Conservation (phyloP, 345 rosid species). For the Citrus unshiu region DNA sequence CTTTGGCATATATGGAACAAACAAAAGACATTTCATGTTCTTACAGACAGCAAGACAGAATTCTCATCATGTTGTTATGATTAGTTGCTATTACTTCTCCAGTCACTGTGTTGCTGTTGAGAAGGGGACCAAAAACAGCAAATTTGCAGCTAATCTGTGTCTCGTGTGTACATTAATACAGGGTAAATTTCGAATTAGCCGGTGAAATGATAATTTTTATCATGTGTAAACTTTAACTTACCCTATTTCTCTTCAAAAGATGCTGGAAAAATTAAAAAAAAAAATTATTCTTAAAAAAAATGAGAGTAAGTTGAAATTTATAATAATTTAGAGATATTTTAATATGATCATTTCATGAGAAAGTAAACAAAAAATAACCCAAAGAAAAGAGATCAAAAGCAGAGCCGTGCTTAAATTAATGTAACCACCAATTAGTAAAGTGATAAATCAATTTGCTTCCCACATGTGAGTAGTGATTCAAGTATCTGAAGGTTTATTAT, state of each 20-base stretch:
- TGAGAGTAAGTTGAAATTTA: too few species aligned
- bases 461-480: too few species aligned
- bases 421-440: neutral
- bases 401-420: neutral
- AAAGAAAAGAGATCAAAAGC: neutral
- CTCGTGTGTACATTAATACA: neutral
- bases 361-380: rapidly evolving
- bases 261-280: too few species aligned
- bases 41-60: constrained; percentile 32
- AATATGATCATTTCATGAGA: too few species aligned
- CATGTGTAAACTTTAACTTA: too few species aligned
- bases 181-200: too few species aligned
- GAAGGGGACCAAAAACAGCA: constrained; percentile 19
- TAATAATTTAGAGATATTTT: too few species aligned
- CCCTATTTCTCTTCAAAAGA: too few species aligned
- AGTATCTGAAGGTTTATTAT: too few species aligned
- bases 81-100: constrained; percentile 32
- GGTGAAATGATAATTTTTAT: too few species aligned
- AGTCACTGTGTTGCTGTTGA: neutral
- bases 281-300: too few species aligned
- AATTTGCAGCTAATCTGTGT: neutral
- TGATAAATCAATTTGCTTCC: too few species aligned
- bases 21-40: constrained; percentile 17
- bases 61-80: constrained; percentile 41
- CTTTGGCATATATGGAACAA: constrained; percentile 2